Percentiles rank a stretch among this genome's conserved stretches.
phyloP scores from a whole-genome alignment of 2,329 filamentous ascomycete species.

The Talaromyces pinophilus region DNA sequence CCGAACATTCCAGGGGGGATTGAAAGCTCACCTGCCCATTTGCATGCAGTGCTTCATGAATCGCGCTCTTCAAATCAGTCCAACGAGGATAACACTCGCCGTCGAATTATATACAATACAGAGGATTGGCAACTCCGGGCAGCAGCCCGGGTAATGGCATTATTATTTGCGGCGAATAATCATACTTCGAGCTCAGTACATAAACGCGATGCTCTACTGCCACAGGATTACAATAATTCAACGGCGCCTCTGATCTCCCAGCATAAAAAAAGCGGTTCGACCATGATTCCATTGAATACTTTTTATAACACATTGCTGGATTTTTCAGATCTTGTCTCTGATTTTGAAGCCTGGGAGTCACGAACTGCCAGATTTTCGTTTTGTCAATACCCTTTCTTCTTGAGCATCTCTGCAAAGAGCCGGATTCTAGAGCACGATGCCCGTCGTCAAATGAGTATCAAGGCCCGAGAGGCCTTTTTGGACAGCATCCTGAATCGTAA shows the following conservation, averaged over 20 bases:
- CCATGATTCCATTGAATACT: conserved; percentile 74
- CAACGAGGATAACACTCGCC: conserved; percentile 40
- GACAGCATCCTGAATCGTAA: conserved; percentile 78
- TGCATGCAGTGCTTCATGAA: conserved; percentile 69
- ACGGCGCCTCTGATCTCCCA: conserved; percentile 13
- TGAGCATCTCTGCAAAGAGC: conserved; percentile 91
- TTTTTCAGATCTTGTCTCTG: conserved; percentile 77
- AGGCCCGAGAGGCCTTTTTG: conserved; percentile 86
- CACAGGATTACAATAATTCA: conserved; percentile 12
- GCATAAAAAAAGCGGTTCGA: conserved; percentile 33
- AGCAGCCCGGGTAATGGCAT: conserved; percentile 73
- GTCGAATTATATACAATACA: conserved; percentile 61
- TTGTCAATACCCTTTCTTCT: conserved; percentile 87
- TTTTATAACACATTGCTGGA: conserved; percentile 89
- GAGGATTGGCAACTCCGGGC: conserved; percentile 91
- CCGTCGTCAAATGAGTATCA: conserved; percentile 82
- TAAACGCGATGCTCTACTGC: conserved; percentile 31
- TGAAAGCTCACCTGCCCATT: conserved; percentile 60
- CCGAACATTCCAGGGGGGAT: conserved; percentile 68
- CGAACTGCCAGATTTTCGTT: conserved; percentile 76
- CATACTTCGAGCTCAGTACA: conserved; percentile 11
- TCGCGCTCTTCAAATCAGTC: conserved; percentile 9
- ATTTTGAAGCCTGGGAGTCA: conserved; percentile 86
- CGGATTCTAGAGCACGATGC: conserved; percentile 87
- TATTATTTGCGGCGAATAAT: conserved; percentile 82